Evolutionary conservation across 768 basidiomycete genomes (phyloP).

Genomic region (Baorangia bicolor): DNA sequence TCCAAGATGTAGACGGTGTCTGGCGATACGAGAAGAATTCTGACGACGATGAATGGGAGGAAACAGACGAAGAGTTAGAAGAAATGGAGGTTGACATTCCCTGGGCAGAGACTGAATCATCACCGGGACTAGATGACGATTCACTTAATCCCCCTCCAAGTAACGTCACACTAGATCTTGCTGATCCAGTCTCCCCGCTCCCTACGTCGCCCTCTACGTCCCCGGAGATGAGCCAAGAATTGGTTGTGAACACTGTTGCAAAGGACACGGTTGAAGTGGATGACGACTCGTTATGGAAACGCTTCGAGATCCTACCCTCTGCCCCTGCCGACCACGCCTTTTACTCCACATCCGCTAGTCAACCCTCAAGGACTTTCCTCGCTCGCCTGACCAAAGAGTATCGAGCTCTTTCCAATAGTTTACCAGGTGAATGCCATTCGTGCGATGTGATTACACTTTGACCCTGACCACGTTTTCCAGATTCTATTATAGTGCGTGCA

Average conservation of each 20-base stretch:
- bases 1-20: constrained; percentile 41
- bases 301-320: constrained; percentile 75
- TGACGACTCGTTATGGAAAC: constrained; percentile 59
- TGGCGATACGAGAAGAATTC: constrained; percentile 32
- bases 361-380: constrained; percentile 73
- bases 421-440: constrained; percentile 65
- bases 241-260: constrained; percentile 23
- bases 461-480: constrained; percentile 37
- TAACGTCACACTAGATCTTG: constrained; percentile 18
- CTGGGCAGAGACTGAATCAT: constrained; percentile 27
- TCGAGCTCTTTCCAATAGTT: constrained; percentile 68
- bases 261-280: constrained; percentile 34
- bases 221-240: constrained; percentile 34
- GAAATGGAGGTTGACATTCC: constrained; percentile 38
- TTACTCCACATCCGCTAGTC: constrained; percentile 54
- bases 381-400: constrained; percentile 82
- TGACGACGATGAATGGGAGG: constrained; percentile 42
- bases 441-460: background rate
- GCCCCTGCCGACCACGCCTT: constrained; percentile 86
- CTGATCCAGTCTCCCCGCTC: constrained; percentile 25
- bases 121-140: constrained; percentile 17
- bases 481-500: constrained; percentile 84
- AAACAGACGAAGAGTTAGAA: constrained; percentile 34
- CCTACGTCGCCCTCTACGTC: constrained; percentile 31
- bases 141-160: constrained; percentile 15